Conservation (phyloP, 257 asterid genomes). For the Plantago elongata region DNA sequence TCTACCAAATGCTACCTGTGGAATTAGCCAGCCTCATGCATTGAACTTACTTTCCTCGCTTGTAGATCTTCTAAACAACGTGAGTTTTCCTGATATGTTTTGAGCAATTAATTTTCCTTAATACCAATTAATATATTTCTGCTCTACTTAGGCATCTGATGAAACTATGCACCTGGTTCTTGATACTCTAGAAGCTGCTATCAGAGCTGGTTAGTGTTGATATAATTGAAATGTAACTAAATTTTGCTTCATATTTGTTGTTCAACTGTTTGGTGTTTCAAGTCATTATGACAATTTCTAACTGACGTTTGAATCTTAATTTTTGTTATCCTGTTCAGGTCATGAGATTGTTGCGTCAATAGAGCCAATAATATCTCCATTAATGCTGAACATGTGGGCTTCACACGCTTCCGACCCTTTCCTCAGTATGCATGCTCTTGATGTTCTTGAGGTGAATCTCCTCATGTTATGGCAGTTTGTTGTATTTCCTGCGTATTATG, state of each 20-base stretch:
- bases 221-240: slow-evolving; percentile 4
- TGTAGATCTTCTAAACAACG: slow-evolving; percentile 80
- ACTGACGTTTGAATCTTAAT: slow-evolving; percentile 16
- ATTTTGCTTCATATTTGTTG: slow-evolving; percentile 7
- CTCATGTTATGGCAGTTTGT: slow-evolving; percentile 5
- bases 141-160: slow-evolving; percentile 72
- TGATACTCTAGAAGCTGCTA: slow-evolving; percentile 86
- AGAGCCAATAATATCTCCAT: slow-evolving; percentile 79
- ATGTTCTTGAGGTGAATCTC: slow-evolving; percentile 79
- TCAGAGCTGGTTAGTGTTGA: slow-evolving; percentile 68
- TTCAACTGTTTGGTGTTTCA: slow-evolving; percentile 17
- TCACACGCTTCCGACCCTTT: slow-evolving; percentile 93
- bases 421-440: slow-evolving; percentile 89
- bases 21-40: slow-evolving; percentile 59
- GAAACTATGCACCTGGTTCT: slow-evolving; percentile 97
- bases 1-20: slow-evolving; percentile 62
- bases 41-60: slow-evolving; percentile 72
- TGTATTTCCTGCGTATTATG: neutral
- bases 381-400: slow-evolving; percentile 93
- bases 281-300: slow-evolving; percentile 14
- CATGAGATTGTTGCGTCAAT: slow-evolving; percentile 54
- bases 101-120: slow-evolving; percentile 3
- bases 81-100: slow-evolving; percentile 28
- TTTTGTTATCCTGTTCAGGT: slow-evolving; percentile 40
- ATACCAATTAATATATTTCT: slow-evolving; percentile 17